These are phyloP conservation scores for Claviceps sp. DNA, from an alignment of 2,329 filamentous ascomycete genomes.

Conservation along the genomic window DNA sequence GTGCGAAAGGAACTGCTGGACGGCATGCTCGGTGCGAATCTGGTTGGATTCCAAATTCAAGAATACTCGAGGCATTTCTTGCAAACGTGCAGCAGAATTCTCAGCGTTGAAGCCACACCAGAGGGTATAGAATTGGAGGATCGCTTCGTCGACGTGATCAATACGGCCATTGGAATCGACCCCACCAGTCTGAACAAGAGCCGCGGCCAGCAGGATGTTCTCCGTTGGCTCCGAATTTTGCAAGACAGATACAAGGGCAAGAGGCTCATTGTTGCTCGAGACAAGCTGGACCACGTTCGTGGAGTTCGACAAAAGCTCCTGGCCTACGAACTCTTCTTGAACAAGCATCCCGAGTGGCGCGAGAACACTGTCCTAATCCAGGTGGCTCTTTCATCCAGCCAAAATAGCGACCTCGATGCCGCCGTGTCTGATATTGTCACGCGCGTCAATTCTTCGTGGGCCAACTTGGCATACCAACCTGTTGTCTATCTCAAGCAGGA, in stretches of 20 bases:
- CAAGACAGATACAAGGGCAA: conserved; percentile 77
- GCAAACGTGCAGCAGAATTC: conserved; percentile 83
- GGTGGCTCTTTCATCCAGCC: conserved; percentile 80
- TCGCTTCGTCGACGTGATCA: conserved; percentile 79
- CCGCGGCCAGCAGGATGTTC: conserved; percentile 58
- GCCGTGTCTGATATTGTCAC: conserved; percentile 90
- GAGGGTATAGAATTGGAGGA: conserved; percentile 86
- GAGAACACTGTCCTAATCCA: conserved; percentile 85
- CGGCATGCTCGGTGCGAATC: conserved; percentile 83
- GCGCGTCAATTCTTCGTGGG: conserved; percentile 82
- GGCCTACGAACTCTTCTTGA: conserved; percentile 84
- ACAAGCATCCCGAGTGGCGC: conserved; percentile 81
- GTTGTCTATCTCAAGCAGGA: conserved; percentile 92
- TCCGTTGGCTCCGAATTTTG: conserved; percentile 67
- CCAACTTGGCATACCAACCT: conserved; percentile 81
- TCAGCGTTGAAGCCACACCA: conserved; percentile 79
- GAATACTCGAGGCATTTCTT: conserved; percentile 92
- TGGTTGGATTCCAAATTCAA: conserved; percentile 85
- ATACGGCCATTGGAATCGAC: conserved; percentile 82
- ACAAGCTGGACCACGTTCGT: conserved; percentile 86
- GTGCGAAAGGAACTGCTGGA: conserved; percentile 77
- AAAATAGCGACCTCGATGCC: conserved; percentile 76
- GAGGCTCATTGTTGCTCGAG: conserved; percentile 79
- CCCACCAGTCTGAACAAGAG: conserved; percentile 60
- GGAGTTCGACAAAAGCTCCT: conserved; percentile 89